Evolutionary conservation across 495 filamentous ascomycete genomes (phyloP).

Genomic region (Hyaloscypha variabilis): DNA sequence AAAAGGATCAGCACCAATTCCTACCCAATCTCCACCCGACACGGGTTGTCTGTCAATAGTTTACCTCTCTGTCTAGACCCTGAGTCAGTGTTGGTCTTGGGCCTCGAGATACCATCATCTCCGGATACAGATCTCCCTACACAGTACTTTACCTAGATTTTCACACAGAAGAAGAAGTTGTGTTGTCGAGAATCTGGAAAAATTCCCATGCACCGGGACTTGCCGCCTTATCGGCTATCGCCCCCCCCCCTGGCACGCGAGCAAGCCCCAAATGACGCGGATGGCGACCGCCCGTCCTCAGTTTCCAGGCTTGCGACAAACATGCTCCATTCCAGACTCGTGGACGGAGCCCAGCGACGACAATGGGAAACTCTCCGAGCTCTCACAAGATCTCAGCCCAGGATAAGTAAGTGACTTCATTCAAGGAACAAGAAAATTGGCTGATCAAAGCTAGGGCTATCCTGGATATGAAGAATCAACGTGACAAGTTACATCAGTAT

Average conservation of each 20-base stretch:
- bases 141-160: background rate
- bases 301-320: constrained; percentile 8
- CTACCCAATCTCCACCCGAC: constrained; percentile 6
- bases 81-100: constrained; percentile 51
- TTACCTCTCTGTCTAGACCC: constrained; percentile 60
- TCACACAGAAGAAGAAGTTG: background rate
- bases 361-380: constrained; percentile 69
- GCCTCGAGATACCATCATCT: constrained; percentile 28
- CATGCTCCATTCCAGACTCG: constrained; percentile 6
- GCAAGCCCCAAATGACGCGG: too few species aligned
- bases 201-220: background rate
- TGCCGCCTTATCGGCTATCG: constrained; percentile 16
- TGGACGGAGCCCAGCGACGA: background rate
- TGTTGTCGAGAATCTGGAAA: background rate
- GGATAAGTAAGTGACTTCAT: constrained; percentile 54
- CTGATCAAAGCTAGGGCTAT: constrained; percentile 66
- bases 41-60: constrained; percentile 5
- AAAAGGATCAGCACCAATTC: constrained; percentile 14
- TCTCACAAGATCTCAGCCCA: constrained; percentile 72
- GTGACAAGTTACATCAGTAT: constrained; percentile 94
- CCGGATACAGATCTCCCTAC: constrained; percentile 1
- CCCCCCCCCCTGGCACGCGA: background rate
- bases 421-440: background rate
- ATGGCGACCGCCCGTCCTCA: constrained; percentile 2
- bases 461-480: constrained; percentile 95